These are phyloP conservation scores for Lachancea thermotolerans DNA, from an alignment of 805 yeast genomes.

Conservation along the genomic window DNA sequence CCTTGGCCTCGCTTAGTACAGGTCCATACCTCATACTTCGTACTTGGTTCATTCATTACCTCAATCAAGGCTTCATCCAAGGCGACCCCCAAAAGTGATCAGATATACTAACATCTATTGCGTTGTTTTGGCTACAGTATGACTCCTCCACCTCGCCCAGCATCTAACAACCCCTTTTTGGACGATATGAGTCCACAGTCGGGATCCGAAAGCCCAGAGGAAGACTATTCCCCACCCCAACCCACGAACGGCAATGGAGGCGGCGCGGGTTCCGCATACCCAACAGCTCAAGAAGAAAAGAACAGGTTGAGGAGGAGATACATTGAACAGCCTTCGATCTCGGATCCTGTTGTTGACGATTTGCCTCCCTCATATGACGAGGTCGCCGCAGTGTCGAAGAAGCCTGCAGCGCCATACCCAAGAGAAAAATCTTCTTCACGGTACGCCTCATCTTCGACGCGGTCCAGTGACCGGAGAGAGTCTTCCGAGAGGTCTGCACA, in stretches of 20 bases:
- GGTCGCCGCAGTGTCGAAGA: conserved; percentile 46
- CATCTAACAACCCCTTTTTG: conserved; percentile 30
- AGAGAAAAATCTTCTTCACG: conserved; percentile 37
- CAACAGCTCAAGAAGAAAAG: conserved; percentile 30
- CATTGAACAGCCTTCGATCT: conserved; percentile 17
- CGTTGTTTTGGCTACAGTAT: conserved; percentile 8
- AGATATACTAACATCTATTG: no score
- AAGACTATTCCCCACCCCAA: conserved; percentile 1
- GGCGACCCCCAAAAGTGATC: no score
- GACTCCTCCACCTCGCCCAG: conserved; percentile 14
- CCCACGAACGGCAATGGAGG: neutral
- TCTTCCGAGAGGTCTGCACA: conserved; percentile 11
- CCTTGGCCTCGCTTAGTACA: no score
- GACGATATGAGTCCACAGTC: conserved; percentile 19
- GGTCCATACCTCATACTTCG: no score
- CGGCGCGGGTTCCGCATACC: conserved; percentile 22
- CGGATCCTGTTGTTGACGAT: conserved; percentile 9
- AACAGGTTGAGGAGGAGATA: conserved; percentile 29
- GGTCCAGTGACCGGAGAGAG: conserved; percentile 16
- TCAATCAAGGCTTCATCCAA: no score
- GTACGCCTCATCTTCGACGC: conserved; percentile 12
- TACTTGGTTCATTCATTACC: no score
- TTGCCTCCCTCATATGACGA: conserved; percentile 69
- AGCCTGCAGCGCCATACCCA: conserved; percentile 41
- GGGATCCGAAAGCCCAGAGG: neutral